Evolutionary conservation across 2,329 filamentous ascomycete species (phyloP), one percentile per base, ranked within the genome.

Genomic region (Exophiala alcalophila): DNA sequence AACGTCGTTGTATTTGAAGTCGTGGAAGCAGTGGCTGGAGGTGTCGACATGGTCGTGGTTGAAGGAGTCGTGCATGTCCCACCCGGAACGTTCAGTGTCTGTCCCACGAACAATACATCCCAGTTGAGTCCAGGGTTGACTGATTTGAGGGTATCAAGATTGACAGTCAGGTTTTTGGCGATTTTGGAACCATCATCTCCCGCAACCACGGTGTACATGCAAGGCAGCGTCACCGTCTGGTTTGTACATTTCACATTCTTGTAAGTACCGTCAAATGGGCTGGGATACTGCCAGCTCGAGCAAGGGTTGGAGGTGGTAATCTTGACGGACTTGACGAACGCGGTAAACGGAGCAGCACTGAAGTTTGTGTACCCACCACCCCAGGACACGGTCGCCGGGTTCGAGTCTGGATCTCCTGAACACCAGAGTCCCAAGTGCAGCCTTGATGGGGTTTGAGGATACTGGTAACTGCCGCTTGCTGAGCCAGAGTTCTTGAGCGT

Each of bases 361-460:
- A 81, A 89, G 61, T 88, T 72, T 27, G 83, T 86, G 40, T 69
- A 59, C 42, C 83, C 83, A 40, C 83, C 83, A 44, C 82, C 87
- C 92, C 92, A 98, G 40, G 81, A 74, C 52, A 95, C 77, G 18
- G 91, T 97, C 43, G 91, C 91, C 61, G 84, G 61, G 27, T 78
- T 83, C 63, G 94, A 95, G 61, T 74, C 76, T 9, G 80, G 68
- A 35, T 86, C 78, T 59, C 92, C 92, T 58, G 87, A 92, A 27
- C 91, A 91, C 92, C 92, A 98, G 59, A 98, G 80, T 12, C 91
- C 97, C 31, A 98, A 76, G 72, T 96, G 88, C 32, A 98, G 78
- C 54, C 91, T 86, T 11, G 91, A 71, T 3, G 92, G 92, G 0
- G 89, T 94, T 69, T 97, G 92, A 4, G 92, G 92, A 72, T 78